Evolutionary conservation across 305 asterid species (phyloP).

Genomic region (Fraxinus velutina): DNA sequence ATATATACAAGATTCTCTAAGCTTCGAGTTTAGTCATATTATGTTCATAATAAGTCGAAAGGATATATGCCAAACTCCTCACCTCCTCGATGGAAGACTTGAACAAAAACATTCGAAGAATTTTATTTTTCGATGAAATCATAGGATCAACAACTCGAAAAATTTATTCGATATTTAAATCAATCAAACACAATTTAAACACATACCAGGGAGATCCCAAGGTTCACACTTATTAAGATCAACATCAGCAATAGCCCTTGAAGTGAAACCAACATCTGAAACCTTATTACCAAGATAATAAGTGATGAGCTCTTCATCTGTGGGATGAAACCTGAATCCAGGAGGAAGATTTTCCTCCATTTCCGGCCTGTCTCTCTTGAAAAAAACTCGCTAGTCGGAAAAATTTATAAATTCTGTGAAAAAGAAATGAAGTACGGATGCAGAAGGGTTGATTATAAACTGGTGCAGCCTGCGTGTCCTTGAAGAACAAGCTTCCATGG

Average conservation of each 20-base stretch:
- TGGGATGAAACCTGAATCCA: constrained; percentile 87
- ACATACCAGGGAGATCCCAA: constrained; percentile 90
- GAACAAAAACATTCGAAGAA: neutral
- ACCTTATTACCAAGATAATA: constrained; percentile 60
- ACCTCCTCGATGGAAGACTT: neutral
- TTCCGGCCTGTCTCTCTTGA: neutral
- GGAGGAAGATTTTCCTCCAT: constrained; percentile 80
- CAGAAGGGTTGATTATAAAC: constrained; percentile 24
- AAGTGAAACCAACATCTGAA: constrained; percentile 51
- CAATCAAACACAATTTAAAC: neutral
- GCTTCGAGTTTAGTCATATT: neutral
- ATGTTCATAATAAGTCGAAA: too few species aligned
- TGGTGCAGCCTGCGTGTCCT: constrained; percentile 31
- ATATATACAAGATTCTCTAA: neutral
- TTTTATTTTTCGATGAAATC: neutral
- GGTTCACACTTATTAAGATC: constrained; percentile 92
- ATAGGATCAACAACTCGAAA: neutral
- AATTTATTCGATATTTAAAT: neutral
- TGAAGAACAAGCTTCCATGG: constrained; percentile 49
- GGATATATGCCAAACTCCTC: neutral
- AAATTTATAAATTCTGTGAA: neutral
- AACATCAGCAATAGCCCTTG: constrained; percentile 72
- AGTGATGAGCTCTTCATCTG: constrained; percentile 79
- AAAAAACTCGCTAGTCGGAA: neutral
- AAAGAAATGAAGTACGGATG: constrained; percentile 25